Percentiles rank a stretch among this genome's conserved stretches.
phyloP scores from a whole-genome alignment of 208 protist species.

The Willaertia magna region DNA sequence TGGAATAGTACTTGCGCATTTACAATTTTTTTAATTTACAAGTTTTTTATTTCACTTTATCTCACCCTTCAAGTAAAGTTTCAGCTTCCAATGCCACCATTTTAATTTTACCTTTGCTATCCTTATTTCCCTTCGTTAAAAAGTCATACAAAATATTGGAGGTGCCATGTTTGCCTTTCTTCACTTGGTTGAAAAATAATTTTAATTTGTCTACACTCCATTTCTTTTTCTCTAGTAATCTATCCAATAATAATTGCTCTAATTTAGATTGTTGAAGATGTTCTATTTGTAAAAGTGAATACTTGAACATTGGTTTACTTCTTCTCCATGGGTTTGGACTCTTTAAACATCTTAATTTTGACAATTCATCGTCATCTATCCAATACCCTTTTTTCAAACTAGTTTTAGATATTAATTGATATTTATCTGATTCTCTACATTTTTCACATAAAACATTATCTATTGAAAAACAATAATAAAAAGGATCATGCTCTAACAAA shows the following conservation, averaged over 20 bases:
- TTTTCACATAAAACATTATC: neutral
- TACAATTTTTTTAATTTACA: too few species aligned
- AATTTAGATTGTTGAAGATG: neutral
- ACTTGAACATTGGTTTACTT: neutral
- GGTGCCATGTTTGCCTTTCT: too few species aligned
- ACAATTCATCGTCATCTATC: neutral
- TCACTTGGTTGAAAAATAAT: too few species aligned
- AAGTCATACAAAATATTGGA: too few species aligned
- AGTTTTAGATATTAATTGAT: neutral
- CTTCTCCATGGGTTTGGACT: neutral
- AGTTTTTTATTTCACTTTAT: too few species aligned
- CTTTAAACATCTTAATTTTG: neutral
- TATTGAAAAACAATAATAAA: neutral
- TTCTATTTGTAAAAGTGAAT: neutral
- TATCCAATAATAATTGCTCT: neutral
- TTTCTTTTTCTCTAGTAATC: too few species aligned
- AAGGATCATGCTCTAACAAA: neutral
- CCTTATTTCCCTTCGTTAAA: too few species aligned
- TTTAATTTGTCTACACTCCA: too few species aligned
- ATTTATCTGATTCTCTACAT: neutral
- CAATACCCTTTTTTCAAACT: neutral
- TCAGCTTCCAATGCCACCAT: too few species aligned
- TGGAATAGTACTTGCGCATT: too few species aligned
- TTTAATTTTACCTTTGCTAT: too few species aligned
- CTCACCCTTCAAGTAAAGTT: too few species aligned